A percentile compares a stretch with the other conserved stretches of the same genome.
phyloP scores from a whole-genome alignment of 768 basidiomycete genomes.

The Dioszegia aurantiaca region DNA sequence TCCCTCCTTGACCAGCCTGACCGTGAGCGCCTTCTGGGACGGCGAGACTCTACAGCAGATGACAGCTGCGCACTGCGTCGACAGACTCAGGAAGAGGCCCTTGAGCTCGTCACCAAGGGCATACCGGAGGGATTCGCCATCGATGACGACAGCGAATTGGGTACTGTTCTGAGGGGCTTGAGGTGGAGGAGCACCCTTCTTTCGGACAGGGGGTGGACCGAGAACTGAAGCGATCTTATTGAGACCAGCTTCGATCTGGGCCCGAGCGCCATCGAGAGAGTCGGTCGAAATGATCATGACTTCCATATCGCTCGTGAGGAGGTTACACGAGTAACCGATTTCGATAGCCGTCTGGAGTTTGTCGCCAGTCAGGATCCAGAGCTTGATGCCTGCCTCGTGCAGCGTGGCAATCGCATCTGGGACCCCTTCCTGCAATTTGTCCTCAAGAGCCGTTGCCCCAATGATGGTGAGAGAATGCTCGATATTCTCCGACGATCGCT shows the following conservation, averaged over 20 bases:
- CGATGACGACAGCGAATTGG: conserved; percentile 90
- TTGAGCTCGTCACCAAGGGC: conserved; percentile 76
- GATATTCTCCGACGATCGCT: conserved; percentile 76
- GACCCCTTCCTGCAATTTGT: conserved; percentile 94
- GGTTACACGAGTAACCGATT: conserved; percentile 93
- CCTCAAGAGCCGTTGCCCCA: conserved; percentile 93
- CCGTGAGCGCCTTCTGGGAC: conserved; percentile 95
- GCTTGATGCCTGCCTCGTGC: conserved; percentile 89
- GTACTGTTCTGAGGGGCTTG: conserved; percentile 42
- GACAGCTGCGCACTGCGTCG: conserved; percentile 95
- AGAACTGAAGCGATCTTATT: conserved; percentile 89
- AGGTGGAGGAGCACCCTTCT: conserved; percentile 16
- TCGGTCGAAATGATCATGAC: conserved; percentile 94
- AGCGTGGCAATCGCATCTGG: conserved; percentile 91
- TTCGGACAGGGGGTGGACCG: conserved; percentile 61
- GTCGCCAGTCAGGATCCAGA: conserved; percentile 97
- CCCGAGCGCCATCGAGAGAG: conserved; percentile 66
- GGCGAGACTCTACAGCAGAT: conserved; percentile 98
- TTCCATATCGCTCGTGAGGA: conserved; percentile 91
- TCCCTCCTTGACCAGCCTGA: conserved; percentile 93
- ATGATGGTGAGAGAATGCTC: conserved; percentile 80
- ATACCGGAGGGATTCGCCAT: conserved; percentile 84
- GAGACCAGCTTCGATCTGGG: conserved; percentile 84
- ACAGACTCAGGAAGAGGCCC: conserved; percentile 80
- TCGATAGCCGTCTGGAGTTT: conserved; percentile 98